phyloP scores from a whole-genome alignment of 805 yeast genomes.

The Monosporozyma servazzii region DNA sequence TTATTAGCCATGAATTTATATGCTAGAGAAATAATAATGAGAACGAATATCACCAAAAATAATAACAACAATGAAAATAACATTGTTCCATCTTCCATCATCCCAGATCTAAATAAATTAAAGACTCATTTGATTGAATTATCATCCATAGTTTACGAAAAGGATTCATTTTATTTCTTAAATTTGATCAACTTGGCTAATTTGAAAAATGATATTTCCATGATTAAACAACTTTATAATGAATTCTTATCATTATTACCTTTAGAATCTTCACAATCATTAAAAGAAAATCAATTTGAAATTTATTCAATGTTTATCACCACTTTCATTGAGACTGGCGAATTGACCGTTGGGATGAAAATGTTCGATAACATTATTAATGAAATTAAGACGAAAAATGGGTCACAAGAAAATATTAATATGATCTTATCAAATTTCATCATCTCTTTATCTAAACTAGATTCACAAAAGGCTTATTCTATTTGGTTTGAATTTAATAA shows the following conservation, averaged over 20 bases:
- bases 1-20: constrained; percentile 37
- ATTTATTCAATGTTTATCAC: constrained; percentile 46
- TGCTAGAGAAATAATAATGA: constrained; percentile 26
- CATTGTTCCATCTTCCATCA: neutral
- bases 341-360: constrained; percentile 42
- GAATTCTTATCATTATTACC: constrained; percentile 26
- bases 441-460: constrained; percentile 30
- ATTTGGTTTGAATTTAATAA: constrained; percentile 32
- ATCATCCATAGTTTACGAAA: constrained; percentile 15
- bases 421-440: constrained; percentile 38
- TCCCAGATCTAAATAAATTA: constrained; percentile 7
- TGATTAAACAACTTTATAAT: constrained; percentile 35
- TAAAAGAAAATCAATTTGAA: constrained; percentile 34
- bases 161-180: constrained; percentile 32
- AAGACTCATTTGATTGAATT: constrained; percentile 6
- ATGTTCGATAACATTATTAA: constrained; percentile 47
- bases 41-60: constrained; percentile 15
- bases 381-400: constrained; percentile 33
- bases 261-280: constrained; percentile 4
- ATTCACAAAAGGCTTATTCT: constrained; percentile 29
- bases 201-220: constrained; percentile 30
- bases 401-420: constrained; percentile 31
- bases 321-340: constrained; percentile 43
- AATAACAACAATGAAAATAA: neutral
- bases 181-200: constrained; percentile 34